These are phyloP conservation scores for Trifolium fragiferum DNA, from an alignment of 306 rosid species.

Conservation along the genomic window DNA sequence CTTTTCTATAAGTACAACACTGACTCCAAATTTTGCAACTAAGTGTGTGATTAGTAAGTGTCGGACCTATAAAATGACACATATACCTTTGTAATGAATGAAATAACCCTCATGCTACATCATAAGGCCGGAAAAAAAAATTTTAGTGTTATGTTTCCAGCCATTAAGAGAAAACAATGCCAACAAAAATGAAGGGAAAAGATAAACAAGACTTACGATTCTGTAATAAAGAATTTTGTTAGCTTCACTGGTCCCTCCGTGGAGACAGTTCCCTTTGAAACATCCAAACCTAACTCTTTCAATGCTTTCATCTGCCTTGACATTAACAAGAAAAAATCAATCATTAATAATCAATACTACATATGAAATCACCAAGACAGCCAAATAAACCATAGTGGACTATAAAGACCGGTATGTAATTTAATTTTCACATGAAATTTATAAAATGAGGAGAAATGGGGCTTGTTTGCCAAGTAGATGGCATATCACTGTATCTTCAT, in stretches of 20 bases:
- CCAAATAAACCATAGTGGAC: neutral
- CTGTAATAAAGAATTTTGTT: conserved; percentile 71
- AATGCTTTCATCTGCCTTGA: conserved; percentile 82
- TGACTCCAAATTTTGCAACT: neutral
- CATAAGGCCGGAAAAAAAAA: neutral
- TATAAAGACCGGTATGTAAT: neutral
- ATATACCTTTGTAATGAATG: conserved; percentile 10
- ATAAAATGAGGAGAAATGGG: neutral
- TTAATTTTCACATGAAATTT: neutral
- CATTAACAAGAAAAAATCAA: conserved; percentile 37
- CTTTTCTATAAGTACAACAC: neutral
- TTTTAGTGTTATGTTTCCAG: conserved; percentile 24
- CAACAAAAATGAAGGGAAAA: conserved; percentile 18
- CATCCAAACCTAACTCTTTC: conserved; percentile 89
- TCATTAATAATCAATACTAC: conserved; percentile 28
- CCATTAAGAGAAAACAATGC: conserved; percentile 20
- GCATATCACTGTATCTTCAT: neutral
- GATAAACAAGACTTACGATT: conserved; percentile 61
- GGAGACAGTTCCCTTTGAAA: conserved; percentile 83
- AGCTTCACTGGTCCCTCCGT: conserved; percentile 81
- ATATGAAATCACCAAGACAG: conserved; percentile 19
- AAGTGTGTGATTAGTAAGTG: neutral
- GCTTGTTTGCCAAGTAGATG: neutral
- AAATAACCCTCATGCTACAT: conserved; percentile 16
- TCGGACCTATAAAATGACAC: neutral